Conservation (phyloP, 2,329 filamentous ascomycete species). For the Talaromyces islandicus region DNA sequence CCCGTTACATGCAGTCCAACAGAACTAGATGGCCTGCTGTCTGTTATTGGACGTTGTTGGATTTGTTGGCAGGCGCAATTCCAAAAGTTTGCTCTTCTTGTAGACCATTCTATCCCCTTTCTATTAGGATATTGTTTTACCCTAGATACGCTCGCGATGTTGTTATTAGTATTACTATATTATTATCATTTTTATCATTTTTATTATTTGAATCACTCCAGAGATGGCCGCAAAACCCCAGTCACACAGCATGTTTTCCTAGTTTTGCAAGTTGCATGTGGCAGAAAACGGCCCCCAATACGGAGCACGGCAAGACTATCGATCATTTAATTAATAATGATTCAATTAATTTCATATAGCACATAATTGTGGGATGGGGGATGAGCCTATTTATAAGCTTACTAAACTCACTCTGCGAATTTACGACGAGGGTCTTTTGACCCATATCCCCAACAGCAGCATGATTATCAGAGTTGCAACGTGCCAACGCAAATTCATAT, state of each 20-base stretch:
- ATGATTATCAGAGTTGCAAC: no score
- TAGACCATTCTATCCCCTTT: background rate
- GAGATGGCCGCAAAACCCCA: no score
- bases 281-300: background rate
- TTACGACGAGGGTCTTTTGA: no score
- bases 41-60: background rate
- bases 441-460: no score
- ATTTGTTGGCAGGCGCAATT: background rate
- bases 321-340: no score
- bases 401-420: background rate
- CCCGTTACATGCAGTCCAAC: background rate
- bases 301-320: no score
- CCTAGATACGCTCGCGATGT: background rate
- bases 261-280: background rate
- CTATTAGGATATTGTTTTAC: background rate
- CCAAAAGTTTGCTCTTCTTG: no score
- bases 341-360: no score
- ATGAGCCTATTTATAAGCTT: background rate
- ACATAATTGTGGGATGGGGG: background rate
- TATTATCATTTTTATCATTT: no score
- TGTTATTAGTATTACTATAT: no score
- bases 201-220: background rate
- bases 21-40: background rate
- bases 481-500: no score
- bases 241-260: background rate